Conservation (phyloP, 2,329 filamentous ascomycete species). For the Colletotrichum musicola region DNA sequence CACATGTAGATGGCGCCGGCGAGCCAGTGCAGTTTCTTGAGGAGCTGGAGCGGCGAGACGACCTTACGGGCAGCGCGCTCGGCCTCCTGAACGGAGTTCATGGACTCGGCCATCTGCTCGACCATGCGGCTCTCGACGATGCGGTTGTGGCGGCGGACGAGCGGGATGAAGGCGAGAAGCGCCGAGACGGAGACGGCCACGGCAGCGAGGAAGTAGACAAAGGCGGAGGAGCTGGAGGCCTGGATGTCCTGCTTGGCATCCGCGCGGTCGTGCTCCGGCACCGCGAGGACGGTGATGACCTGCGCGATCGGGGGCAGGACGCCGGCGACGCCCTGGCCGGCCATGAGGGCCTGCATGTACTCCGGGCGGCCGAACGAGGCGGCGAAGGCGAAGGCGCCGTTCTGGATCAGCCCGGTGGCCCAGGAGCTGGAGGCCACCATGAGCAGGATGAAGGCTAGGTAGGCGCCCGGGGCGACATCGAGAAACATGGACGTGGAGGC, state of each 20-base stretch:
- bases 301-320: slow-evolving; percentile 91
- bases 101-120: slow-evolving; percentile 62
- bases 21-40: slow-evolving; percentile 83
- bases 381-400: slow-evolving; percentile 93
- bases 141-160: slow-evolving; percentile 72
- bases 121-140: slow-evolving; percentile 64
- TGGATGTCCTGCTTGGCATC: slow-evolving; percentile 42
- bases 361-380: slow-evolving; percentile 85
- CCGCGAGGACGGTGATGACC: slow-evolving; percentile 82
- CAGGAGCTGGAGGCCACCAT: slow-evolving; percentile 85
- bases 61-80: slow-evolving; percentile 64
- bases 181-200: slow-evolving; percentile 79
- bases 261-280: slow-evolving; percentile 55
- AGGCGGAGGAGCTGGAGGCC: slow-evolving; percentile 75
- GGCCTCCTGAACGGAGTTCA: slow-evolving; percentile 64
- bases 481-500: slow-evolving; percentile 81
- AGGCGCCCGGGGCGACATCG: slow-evolving; percentile 70
- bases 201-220: slow-evolving; percentile 92
- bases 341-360: slow-evolving; percentile 97
- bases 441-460: slow-evolving; percentile 84
- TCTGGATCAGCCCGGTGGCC: slow-evolving; percentile 89
- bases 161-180: slow-evolving; percentile 79
- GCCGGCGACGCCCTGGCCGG: slow-evolving; percentile 90
- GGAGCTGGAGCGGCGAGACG: slow-evolving; percentile 72
- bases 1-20: slow-evolving; percentile 82